Conservation (phyloP, 2,329 filamentous ascomycete genomes). For the Teratosphaeria zuluensis region DNA sequence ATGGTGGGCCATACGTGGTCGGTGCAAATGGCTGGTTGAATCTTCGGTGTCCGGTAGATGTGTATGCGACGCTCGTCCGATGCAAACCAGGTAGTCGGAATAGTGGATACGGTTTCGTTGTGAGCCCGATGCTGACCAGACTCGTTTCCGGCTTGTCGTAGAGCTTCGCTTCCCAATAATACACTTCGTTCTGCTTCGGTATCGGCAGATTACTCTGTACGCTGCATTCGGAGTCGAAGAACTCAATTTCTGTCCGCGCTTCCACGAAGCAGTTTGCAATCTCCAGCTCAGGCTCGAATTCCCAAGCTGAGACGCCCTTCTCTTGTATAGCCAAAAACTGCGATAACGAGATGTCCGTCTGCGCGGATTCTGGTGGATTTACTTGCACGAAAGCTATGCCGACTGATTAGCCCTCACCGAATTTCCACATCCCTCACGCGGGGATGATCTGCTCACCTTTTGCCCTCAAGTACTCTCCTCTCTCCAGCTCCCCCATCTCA, state of each 20-base stretch:
- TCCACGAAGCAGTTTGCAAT: conserved; percentile 99
- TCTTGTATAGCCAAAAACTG: conserved; percentile 98
- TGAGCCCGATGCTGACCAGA: conserved; percentile 81
- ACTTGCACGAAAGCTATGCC: conserved; percentile 76
- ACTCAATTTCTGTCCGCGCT: conserved; percentile 91
- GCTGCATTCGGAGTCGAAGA: conserved; percentile 95
- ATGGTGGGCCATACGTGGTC: conserved; percentile 70
- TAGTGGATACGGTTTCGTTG: conserved; percentile 91
- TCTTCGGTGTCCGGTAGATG: conserved; percentile 75
- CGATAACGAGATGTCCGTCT: conserved; percentile 93
- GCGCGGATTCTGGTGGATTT: conserved; percentile 88
- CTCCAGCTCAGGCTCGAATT: conserved; percentile 97
- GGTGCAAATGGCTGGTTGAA: conserved; percentile 85
- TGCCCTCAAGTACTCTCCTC: conserved; percentile 83
- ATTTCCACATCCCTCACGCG: not conserved
- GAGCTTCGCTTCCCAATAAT: conserved; percentile 98
- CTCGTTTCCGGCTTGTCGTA: conserved; percentile 93
- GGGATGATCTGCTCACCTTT: conserved; percentile 58
- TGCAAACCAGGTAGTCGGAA: conserved; percentile 91
- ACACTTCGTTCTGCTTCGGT: conserved; percentile 97
- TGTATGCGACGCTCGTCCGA: conserved; percentile 85
- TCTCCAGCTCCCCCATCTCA: conserved; percentile 85
- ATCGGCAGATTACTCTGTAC: conserved; percentile 95
- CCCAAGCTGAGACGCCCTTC: conserved; percentile 98
- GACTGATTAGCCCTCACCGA: conserved; percentile 14